Evolutionary conservation across 2,329 filamentous ascomycete species (phyloP).

Genomic region (Arthrobotrys megalospora): DNA sequence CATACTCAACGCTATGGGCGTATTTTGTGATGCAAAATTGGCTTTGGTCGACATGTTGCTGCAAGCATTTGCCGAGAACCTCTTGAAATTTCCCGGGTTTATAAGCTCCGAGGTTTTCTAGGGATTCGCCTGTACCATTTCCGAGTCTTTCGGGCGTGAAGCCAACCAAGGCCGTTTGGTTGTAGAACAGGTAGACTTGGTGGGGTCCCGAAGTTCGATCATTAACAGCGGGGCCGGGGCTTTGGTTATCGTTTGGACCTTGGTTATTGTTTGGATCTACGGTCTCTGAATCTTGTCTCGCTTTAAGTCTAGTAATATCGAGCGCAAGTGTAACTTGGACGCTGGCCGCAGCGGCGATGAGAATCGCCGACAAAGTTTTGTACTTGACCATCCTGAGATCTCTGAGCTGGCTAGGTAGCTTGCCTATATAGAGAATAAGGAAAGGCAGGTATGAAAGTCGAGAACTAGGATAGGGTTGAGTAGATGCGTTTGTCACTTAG

Average conservation of each 20-base stretch:
- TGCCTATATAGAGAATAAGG: too few species aligned
- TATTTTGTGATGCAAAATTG: constrained; percentile 3
- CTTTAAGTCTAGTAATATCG: neutral
- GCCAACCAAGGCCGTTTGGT: neutral
- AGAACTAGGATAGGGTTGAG: too few species aligned
- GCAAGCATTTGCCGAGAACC: neutral
- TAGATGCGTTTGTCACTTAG: too few species aligned
- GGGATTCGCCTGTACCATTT: neutral
- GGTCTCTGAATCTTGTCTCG: neutral
- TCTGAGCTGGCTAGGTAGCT: neutral
- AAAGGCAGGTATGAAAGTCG: too few species aligned
- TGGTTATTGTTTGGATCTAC: neutral
- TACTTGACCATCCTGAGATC: neutral
- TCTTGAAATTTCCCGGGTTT: neutral
- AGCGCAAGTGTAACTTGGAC: neutral
- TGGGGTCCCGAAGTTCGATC: neutral
- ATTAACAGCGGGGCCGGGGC: neutral
- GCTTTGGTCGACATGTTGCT: neutral
- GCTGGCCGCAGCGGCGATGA: neutral
- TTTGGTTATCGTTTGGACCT: neutral
- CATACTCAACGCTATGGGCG: neutral
- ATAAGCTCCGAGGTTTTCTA: neutral
- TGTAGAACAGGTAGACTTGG: neutral
- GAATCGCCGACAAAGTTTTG: neutral
- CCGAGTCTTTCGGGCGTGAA: neutral